Conservation (phyloP, 2,329 filamentous ascomycete genomes). For the Cercospora berteroae region DNA sequence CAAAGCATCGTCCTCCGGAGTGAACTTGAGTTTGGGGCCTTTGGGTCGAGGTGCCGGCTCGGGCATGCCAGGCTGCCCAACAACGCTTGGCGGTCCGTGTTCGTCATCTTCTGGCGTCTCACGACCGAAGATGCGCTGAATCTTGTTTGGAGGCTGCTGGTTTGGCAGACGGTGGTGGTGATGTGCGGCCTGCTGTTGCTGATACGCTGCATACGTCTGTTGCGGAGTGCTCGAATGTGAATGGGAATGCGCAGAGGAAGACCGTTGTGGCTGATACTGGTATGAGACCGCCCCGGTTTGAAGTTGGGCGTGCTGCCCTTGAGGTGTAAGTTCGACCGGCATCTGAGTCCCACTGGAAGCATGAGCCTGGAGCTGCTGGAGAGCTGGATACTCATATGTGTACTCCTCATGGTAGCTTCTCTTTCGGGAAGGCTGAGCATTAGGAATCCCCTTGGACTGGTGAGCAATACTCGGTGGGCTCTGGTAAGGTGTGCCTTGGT, state of each 20-base stretch:
- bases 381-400: conserved; percentile 42
- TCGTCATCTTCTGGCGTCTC: conserved; percentile 39
- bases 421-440: conserved; percentile 38
- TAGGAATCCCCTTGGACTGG: conserved; percentile 23
- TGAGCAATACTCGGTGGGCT: conserved; percentile 36
- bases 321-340: conserved; percentile 41
- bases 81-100: conserved; percentile 72
- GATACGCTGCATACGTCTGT: conserved; percentile 36
- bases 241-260: conserved; percentile 26
- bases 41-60: conserved; percentile 74
- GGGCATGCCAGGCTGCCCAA: conserved; percentile 85
- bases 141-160: conserved; percentile 66
- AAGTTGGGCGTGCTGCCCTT: conserved; percentile 30
- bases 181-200: conserved; percentile 52
- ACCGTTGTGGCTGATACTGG: conserved; percentile 28
- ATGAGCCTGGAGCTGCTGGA: conserved; percentile 40
- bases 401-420: conserved; percentile 46
- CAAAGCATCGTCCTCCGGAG: conserved; percentile 82
- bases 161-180: conserved; percentile 81
- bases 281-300: conserved; percentile 24
- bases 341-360: conserved; percentile 36
- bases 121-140: conserved; percentile 51
- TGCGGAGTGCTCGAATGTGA: conserved; percentile 25
- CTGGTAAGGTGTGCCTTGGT: conserved; percentile 34
- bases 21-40: conserved; percentile 91